These are phyloP conservation scores for Acer campestre DNA, from an alignment of 345 rosid species.

Conservation along the genomic window DNA sequence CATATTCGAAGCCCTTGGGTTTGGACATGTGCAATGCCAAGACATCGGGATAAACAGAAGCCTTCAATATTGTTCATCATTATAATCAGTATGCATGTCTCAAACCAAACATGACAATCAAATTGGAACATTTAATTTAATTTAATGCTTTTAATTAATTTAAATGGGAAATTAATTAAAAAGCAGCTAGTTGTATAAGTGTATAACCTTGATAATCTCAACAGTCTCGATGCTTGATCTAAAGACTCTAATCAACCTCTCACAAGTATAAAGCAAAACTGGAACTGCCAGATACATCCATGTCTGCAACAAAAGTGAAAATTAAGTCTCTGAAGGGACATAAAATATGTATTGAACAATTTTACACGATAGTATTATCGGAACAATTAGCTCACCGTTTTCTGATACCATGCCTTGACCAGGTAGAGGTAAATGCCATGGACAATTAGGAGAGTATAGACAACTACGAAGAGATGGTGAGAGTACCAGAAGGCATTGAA, in stretches of 20 bases:
- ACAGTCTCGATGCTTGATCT: constrained; percentile 84
- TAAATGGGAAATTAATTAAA: background rate
- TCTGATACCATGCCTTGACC: constrained; percentile 67
- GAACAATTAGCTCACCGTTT: constrained; percentile 49
- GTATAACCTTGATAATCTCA: constrained; percentile 60
- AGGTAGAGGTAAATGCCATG: constrained; percentile 81
- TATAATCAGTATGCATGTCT: background rate
- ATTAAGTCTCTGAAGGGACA: background rate
- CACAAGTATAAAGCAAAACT: constrained; percentile 59
- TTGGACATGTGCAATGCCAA: constrained; percentile 80
- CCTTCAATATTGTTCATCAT: constrained; percentile 28
- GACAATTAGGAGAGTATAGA: constrained; percentile 74
- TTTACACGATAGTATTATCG: no score
- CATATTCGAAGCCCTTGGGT: constrained; percentile 82
- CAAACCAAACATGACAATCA: background rate
- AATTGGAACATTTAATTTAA: background rate
- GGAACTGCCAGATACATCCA: constrained; percentile 95
- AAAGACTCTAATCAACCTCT: constrained; percentile 65
- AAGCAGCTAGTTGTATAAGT: background rate
- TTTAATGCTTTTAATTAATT: no score
- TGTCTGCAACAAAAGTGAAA: constrained; percentile 43
- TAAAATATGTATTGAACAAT: no score
- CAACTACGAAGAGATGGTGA: constrained; percentile 77
- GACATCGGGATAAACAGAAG: constrained; percentile 83
- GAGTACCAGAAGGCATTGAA: constrained; percentile 96